Conservation (phyloP, 1,284 basidiomycete species). For the Boletellus deceptivus region DNA sequence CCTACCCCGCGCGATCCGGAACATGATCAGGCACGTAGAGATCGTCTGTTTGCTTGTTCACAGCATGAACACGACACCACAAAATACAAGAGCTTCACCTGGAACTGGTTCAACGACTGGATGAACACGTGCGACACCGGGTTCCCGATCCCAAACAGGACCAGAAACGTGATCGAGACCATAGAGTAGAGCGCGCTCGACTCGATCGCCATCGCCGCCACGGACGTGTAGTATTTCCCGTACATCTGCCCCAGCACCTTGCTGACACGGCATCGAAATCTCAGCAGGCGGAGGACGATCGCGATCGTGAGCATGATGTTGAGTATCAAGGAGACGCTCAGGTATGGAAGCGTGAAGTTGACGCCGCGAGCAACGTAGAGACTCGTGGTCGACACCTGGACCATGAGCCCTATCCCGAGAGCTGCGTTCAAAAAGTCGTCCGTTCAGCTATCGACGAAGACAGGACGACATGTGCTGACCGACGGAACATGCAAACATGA, state of each 20-base stretch:
- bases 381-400: conserved; percentile 18
- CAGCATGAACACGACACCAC: background rate
- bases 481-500: conserved; percentile 11
- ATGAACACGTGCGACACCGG: conserved; percentile 17
- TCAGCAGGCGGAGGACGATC: conserved; percentile 24
- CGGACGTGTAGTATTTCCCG: conserved; percentile 19
- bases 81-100: conserved; percentile 10
- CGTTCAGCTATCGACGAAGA: background rate
- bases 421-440: background rate
- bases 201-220: conserved; percentile 24
- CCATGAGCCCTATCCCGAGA: conserved; percentile 8
- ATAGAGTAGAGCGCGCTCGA: conserved; percentile 25
- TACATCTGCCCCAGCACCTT: conserved; percentile 13
- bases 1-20: conserved; percentile 29
- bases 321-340: conserved; percentile 19
- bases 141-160: conserved; percentile 13
- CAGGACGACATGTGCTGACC: conserved; percentile 8
- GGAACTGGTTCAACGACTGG: conserved; percentile 18
- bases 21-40: conserved; percentile 23
- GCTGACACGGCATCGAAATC: conserved; percentile 1
- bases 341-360: conserved; percentile 22
- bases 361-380: conserved; percentile 13
- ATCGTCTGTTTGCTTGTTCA: conserved; percentile 10
- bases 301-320: conserved; percentile 26
- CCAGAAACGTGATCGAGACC: conserved; percentile 17